Conservation (phyloP, 2,329 filamentous ascomycete genomes). For the Microdochium nivale region DNA sequence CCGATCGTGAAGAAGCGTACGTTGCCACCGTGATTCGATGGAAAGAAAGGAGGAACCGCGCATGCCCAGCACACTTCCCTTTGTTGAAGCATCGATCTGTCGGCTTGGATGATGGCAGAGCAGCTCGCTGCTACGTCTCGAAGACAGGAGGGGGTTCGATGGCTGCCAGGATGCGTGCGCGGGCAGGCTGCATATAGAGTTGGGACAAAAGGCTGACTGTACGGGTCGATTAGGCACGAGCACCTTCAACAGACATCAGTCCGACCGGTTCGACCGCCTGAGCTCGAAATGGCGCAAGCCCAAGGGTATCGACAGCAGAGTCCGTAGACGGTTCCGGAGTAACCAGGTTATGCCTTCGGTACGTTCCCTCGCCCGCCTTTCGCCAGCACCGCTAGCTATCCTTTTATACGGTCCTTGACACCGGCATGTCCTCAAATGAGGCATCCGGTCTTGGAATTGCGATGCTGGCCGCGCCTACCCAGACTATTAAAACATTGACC, state of each 20-base stretch:
- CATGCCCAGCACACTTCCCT: not conserved
- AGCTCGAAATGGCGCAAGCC: conserved; percentile 94
- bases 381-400: not conserved
- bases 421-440: too few relatives aligned
- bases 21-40: conserved; percentile 29
- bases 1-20: conserved; percentile 99
- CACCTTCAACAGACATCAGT: conserved; percentile 96
- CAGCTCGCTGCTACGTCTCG: not conserved
- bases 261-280: conserved; percentile 91
- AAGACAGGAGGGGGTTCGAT: not conserved
- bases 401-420: too few relatives aligned
- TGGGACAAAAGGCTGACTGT: conserved; percentile 26
- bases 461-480: not conserved
- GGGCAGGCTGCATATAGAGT: conserved; percentile 3
- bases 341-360: conserved; percentile 97
- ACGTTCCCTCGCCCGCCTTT: conserved; percentile 35
- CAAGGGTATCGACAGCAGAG: conserved; percentile 99
- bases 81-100: not conserved
- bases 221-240: conserved; percentile 62
- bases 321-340: conserved; percentile 95
- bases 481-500: not conserved
- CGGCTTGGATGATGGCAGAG: not conserved
- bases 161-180: not conserved
- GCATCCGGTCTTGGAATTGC: not conserved
- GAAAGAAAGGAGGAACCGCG: not conserved